These are phyloP conservation scores for Coemansia biformis DNA, from an alignment of 192 early-diverging fungal genomes.

Conservation along the genomic window DNA sequence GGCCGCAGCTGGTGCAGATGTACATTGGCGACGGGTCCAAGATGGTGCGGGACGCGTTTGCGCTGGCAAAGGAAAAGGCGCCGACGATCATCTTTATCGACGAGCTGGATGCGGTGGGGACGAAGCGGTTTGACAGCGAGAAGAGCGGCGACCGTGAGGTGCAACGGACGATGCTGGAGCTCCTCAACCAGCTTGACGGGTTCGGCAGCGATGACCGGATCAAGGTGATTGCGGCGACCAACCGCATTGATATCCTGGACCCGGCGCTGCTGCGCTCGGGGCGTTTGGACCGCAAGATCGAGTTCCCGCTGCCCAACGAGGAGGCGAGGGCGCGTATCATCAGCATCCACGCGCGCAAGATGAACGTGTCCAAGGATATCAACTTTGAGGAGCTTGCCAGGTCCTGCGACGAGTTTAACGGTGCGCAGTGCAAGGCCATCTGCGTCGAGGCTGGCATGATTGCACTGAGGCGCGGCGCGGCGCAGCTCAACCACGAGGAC, in stretches of 20 bases:
- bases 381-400: slow-evolving; percentile 96
- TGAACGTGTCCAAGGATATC: slow-evolving; percentile 90
- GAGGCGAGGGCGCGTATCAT: slow-evolving; percentile 91
- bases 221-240: slow-evolving; percentile 99
- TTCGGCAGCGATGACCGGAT: slow-evolving; percentile 93
- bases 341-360: slow-evolving; percentile 97
- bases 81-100: slow-evolving; percentile 99
- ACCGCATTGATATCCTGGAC: slow-evolving; percentile 90
- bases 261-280: slow-evolving; percentile 84
- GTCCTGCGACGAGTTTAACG: slow-evolving; percentile 98
- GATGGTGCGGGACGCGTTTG: slow-evolving; percentile 95
- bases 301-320: slow-evolving; percentile 89
- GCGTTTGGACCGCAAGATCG: slow-evolving; percentile 88
- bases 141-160: slow-evolving; percentile 98
- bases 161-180: slow-evolving; percentile 98
- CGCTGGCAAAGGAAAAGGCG: slow-evolving; percentile 94
- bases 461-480: slow-evolving; percentile 83
- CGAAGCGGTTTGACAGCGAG: slow-evolving; percentile 97
- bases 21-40: slow-evolving; percentile 98
- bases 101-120: slow-evolving; percentile 97
- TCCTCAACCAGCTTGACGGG: slow-evolving; percentile 96
- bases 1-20: slow-evolving; percentile 96
- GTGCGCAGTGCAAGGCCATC: slow-evolving; percentile 98
- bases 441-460: slow-evolving; percentile 99
- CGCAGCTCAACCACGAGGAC: slow-evolving; percentile 90